Base-by-base conservation (phyloP, 352 stramenopile genomes). In the Pythium scleroteichum region DNA sequence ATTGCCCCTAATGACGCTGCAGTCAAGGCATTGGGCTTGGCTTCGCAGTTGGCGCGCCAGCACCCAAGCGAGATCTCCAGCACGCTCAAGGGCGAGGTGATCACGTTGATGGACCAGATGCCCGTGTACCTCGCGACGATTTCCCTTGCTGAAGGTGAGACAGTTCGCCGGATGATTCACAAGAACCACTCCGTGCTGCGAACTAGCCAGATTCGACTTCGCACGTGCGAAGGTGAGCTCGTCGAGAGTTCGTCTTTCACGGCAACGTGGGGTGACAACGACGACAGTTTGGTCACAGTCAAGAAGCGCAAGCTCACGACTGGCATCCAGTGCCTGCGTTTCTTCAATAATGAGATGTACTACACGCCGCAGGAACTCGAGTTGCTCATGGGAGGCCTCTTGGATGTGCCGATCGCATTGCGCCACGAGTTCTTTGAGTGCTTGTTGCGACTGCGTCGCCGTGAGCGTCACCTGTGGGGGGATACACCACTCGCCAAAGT, bases 311-410 rank as follows among this genome's bases (percentile, higher is more conserved):
- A 68, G 24, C 65, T 92, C 24, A 61, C 75, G 5, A 75, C 84
- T 8, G 81, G 72, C 4, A 67, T 92, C 0, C 79, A 95, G 54
- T 99, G 95, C 66, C 96, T 97, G 61, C 90, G 96, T 8, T 99
- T 99, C 73, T 98, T 99, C 73, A 98, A 99, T 78, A 98, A 96
- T 72, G 92, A 98, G 61, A 97, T 99, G 63, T 98, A 99, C 61
- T 99, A 98, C 78, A 92, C 94, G 53, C 90, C 95, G 10, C 63
- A 81, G 6, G 95, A 99, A 65, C 67, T 99, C 0, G 95, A 94
- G 60, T 62, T 98, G 40, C 72, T 99, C 14, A 66, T 99, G 22
- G 71, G 71, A 5, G 88, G 87, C 4, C 67, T 97, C 4, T 47
- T 60, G 1, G 59, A 65, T 3, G 68, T 94, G 22, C 79, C 85